Evolutionary conservation across 2,329 filamentous ascomycete species (phyloP).

Genomic region (Hymenoscyphus albidus): DNA sequence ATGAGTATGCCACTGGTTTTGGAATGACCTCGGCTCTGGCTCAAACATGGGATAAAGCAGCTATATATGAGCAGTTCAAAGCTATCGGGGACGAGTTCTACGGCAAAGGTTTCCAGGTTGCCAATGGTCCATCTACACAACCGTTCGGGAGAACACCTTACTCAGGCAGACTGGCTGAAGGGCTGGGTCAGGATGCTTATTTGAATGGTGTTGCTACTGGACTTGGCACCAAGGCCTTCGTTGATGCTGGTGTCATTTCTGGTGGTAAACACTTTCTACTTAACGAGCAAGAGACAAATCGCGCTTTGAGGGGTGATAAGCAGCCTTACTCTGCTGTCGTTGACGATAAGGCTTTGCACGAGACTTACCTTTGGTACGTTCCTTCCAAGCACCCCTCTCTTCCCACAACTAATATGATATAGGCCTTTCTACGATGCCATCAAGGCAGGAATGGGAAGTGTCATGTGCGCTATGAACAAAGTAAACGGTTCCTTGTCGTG

Average conservation of each 20-base stretch:
- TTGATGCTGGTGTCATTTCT: conserved; percentile 18
- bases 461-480: conserved; percentile 23
- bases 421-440: conserved; percentile 11
- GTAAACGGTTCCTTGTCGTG: conserved; percentile 36
- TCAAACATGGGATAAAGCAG: conserved; percentile 19
- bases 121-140: conserved; percentile 17
- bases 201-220: conserved; percentile 25
- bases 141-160: conserved; percentile 22
- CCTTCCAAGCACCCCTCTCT: conserved; percentile 53
- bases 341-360: conserved; percentile 68
- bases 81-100: conserved; percentile 20
- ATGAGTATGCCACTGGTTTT: conserved; percentile 21
- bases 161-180: conserved; percentile 20
- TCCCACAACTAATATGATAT: not conserved
- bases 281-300: conserved; percentile 24
- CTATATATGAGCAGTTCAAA: conserved; percentile 19
- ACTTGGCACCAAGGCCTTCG: conserved; percentile 15
- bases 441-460: conserved; percentile 17
- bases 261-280: conserved; percentile 24
- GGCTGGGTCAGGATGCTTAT: conserved; percentile 19
- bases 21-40: conserved; percentile 15
- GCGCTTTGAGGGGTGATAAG: conserved; percentile 19
- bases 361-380: conserved; percentile 77
- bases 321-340: conserved; percentile 38
- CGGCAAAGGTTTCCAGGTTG: conserved; percentile 18